Base-by-base conservation (phyloP, 192 early-diverging fungal species). In the Backusella luteola region DNA sequence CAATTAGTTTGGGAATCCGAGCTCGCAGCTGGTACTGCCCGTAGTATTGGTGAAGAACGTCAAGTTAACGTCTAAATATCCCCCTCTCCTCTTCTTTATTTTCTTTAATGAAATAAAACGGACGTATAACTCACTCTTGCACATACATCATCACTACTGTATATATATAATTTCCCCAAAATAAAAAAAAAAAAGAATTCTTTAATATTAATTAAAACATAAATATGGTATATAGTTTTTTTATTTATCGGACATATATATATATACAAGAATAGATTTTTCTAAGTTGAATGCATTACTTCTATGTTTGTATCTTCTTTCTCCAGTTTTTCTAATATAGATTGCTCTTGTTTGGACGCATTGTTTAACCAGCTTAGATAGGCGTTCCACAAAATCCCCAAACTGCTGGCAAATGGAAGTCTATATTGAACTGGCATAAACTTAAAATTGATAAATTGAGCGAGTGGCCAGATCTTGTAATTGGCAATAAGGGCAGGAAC, bases 311-410 rank as follows among this genome's bases (percentile, higher is more conserved):
- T 41, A 69, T 69, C 68, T 21, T 69, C 68, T 1, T 26, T 69
- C 29, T 71, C 70, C 34, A 71, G 4, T 46, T 19, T 32, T 35
- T 74, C 56, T 59, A 63, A 41, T 39, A 41, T 41, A 7, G 34
- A n/a, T 34, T 80, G 71, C 34, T 76, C 66, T 21, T 77, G 42
- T 34, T 79, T 75, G 9, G 76, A 69, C 15, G 70, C 75, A 75
- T 85, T 90, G 75, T 92, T 92, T 0, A 88, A 69, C 87, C 89
- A 91, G 35, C 91, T 92, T 32, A 94, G 84, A 80, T 91, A 93
- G 7, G 87, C 80, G 68, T 92, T 93, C 93, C 93, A 94, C 19
- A 91, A 85, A n/a, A 94, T 87, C 42, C 92, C 90, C 34, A 92
- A 82, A 5, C 85, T 81, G 73, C 92, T 92, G 36, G 89, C 88